Evolutionary conservation across 2,329 filamentous ascomycete genomes (phyloP).

Genomic region (Mycosphaerella arachidis): DNA sequence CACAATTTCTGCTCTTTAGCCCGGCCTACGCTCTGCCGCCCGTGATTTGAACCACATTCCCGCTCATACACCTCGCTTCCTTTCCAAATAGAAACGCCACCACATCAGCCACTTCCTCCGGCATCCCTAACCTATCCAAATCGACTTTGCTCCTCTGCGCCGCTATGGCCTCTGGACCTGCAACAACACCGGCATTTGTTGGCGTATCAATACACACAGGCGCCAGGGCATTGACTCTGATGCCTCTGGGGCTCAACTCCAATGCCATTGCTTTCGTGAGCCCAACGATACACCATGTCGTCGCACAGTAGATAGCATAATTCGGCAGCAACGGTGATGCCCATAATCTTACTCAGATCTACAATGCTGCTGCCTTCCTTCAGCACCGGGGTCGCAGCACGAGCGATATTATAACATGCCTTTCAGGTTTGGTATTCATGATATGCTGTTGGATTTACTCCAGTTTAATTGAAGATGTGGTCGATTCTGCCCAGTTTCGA

Average conservation of each 20-base stretch:
- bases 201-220: slow-evolving; percentile 46
- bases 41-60: slow-evolving; percentile 46
- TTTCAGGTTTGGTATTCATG: slow-evolving; percentile 39
- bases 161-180: slow-evolving; percentile 43
- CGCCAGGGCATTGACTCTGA: slow-evolving; percentile 39
- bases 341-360: slow-evolving; percentile 42
- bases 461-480: slow-evolving; percentile 40
- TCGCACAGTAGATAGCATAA: slow-evolving; percentile 40
- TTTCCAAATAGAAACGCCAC: slow-evolving; percentile 48
- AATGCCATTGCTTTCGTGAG: slow-evolving; percentile 44
- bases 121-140: slow-evolving; percentile 41
- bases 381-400: slow-evolving; percentile 38
- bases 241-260: slow-evolving; percentile 36
- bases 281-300: slow-evolving; percentile 43
- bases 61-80: slow-evolving; percentile 45
- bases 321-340: slow-evolving; percentile 33
- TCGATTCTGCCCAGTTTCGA: slow-evolving; percentile 33
- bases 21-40: slow-evolving; percentile 33
- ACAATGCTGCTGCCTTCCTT: slow-evolving; percentile 35
- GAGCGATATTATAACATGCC: slow-evolving; percentile 39
- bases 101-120: slow-evolving; percentile 49
- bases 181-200: slow-evolving; percentile 47
- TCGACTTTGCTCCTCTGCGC: slow-evolving; percentile 39
- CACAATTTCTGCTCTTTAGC: neutral
- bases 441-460: slow-evolving; percentile 35